These are phyloP conservation scores for Cyberlindnera saturnus DNA, from an alignment of 805 yeast species.

Conservation along the genomic window DNA sequence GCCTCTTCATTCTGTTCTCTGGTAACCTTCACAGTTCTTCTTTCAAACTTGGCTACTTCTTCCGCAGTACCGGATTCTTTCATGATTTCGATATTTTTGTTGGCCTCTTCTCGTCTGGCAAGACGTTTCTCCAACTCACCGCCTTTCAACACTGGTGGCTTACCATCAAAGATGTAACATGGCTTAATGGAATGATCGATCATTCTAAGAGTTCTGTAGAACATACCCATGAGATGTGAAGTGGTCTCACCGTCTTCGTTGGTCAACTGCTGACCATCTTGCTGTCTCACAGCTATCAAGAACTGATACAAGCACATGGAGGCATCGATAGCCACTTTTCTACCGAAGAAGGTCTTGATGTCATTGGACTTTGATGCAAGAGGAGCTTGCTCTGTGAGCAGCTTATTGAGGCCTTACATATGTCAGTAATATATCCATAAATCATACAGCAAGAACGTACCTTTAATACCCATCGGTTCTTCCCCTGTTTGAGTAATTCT, in stretches of 20 bases:
- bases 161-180: slow-evolving; percentile 94
- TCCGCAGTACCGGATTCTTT: slow-evolving; percentile 78
- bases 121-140: slow-evolving; percentile 88
- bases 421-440: not conserved
- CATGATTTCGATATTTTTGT: slow-evolving; percentile 62
- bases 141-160: slow-evolving; percentile 90
- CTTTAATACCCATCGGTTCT: slow-evolving; percentile 43
- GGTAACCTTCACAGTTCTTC: slow-evolving; percentile 85
- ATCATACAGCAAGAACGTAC: slow-evolving; percentile 22
- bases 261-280: slow-evolving; percentile 90
- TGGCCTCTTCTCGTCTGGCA: slow-evolving; percentile 77
- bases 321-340: slow-evolving; percentile 95
- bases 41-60: slow-evolving; percentile 69
- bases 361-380: slow-evolving; percentile 69
- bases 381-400: slow-evolving; percentile 88
- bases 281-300: slow-evolving; percentile 92
- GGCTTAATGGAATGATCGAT: slow-evolving; percentile 95
- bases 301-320: slow-evolving; percentile 97
- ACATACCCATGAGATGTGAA: slow-evolving; percentile 94
- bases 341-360: slow-evolving; percentile 80
- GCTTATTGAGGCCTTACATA: slow-evolving; percentile 66
- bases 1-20: slow-evolving; percentile 93
- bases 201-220: slow-evolving; percentile 85
- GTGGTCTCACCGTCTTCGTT: slow-evolving; percentile 88
- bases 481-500: not conserved